Evolutionary conservation across 1,284 basidiomycete genomes (phyloP), one percentile per base, ranked within the genome.

Genomic region (Cutaneotrichosporon mucoides): DNA sequence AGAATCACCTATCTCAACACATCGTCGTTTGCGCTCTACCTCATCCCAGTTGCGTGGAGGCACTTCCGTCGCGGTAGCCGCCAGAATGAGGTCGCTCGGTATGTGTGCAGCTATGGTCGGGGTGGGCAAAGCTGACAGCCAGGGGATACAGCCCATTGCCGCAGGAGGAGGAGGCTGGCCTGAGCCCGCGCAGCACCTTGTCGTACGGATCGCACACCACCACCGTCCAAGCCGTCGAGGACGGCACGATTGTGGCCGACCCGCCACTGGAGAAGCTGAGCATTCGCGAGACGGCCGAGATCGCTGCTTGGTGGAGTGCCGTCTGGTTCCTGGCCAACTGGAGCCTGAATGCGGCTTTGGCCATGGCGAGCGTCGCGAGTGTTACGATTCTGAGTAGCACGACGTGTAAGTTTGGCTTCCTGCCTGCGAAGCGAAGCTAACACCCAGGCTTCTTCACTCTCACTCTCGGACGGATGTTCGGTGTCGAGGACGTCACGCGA

Each of bases 261-360:
- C 42, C 38, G 38, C 63, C 57, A 3, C 53, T 68, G 35, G 66
- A 65, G 12, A 68, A 66, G 53, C 78, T 96, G 53, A 88, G 86
- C 1, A 79, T 81, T 2, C 73, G 73, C 44, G 86, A 95, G 76
- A 96, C 92, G 0, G 86, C 86, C 5, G 78, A 83, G 47, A 81
- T 96, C 10, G 90, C 92, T 1, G 80, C 84, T 3, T 79, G 83
- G 61, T 96, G 95, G 76, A 90, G 87, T 69, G 81, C 90, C 55
- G 81, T 92, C 48, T 93, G 91, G 92, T 95, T 96, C 70, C 81
- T 87, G 44, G 93, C 93, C 15, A 96, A 96, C 72, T 96, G 92
- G 90, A 78, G 86, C 6, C 79, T 93, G 47, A 95, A 93, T 73
- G 86, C 86, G 1, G 82, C 88, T 9, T 81, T 96, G 49, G 86